These are phyloP conservation scores for Plasmodium gonderi DNA, from an alignment of 169 alveolate species.

Conservation along the genomic window DNA sequence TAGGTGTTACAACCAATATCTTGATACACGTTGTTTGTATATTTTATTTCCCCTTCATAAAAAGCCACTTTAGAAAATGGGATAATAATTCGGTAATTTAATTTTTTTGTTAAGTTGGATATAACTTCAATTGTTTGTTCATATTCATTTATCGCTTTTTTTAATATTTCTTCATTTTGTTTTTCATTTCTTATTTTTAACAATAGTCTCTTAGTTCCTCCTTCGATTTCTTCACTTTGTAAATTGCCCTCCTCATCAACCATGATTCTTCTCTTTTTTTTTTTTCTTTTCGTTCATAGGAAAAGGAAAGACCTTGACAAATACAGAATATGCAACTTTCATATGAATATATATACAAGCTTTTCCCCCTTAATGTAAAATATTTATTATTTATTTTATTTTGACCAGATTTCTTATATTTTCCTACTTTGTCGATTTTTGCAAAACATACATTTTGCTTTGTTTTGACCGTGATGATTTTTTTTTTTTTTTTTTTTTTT, in stretches of 20 bases:
- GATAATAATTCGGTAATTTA: conserved; percentile 23
- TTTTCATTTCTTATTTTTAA: conserved; percentile 38
- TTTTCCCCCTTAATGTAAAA: no score
- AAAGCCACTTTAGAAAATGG: conserved; percentile 63
- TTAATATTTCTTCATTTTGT: conserved; percentile 51
- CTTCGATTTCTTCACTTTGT: conserved; percentile 26
- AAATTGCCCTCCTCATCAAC: background rate
- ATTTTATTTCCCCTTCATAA: conserved; percentile 64
- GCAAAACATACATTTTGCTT: background rate
- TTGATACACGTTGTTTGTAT: conserved; percentile 49
- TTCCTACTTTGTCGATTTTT: background rate
- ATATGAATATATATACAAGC: background rate
- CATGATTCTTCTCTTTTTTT: background rate
- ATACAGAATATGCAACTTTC: no score
- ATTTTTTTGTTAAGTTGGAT: conserved; percentile 25
- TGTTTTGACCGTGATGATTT: background rate
- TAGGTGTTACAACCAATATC: conserved; percentile 54
- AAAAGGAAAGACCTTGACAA: no score
- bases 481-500: background rate
- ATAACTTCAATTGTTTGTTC: conserved; percentile 24
- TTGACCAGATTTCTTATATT: background rate
- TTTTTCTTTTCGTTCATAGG: no score
- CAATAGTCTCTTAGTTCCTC: conserved; percentile 42
- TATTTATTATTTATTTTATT: background rate
- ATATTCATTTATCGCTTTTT: conserved; percentile 32